Conservation (phyloP, 202 grass and related monocot species). For the Carex arenaria region DNA sequence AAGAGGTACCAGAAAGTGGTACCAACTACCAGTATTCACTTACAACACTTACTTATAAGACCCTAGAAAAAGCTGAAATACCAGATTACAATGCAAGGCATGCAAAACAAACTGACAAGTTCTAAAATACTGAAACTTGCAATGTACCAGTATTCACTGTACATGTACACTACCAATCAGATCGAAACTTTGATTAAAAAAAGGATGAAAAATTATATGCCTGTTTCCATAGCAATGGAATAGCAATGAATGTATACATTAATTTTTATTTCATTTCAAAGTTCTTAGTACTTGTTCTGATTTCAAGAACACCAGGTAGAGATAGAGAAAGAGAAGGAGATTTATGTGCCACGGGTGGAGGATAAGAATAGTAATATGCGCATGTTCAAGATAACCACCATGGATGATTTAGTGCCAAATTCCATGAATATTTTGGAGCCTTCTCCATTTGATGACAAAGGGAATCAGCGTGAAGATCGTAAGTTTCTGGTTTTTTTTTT, state of each 20-base stretch:
- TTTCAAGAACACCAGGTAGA: constrained; percentile 42
- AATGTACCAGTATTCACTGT: not conserved
- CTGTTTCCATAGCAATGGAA: not conserved
- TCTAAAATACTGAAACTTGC: no score
- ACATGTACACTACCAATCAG: not conserved
- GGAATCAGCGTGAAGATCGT: constrained; percentile 70
- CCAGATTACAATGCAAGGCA: no score
- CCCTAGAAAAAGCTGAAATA: no score
- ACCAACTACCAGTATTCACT: no score
- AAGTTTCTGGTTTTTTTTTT: constrained; percentile 19
- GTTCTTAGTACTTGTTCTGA: constrained; percentile 21
- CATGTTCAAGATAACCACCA: constrained; percentile 79
- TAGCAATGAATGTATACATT: not conserved
- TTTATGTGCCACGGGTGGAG: constrained; percentile 89
- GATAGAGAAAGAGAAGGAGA: constrained; percentile 48
- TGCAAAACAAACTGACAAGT: no score
- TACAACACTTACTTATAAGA: no score
- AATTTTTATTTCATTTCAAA: constrained; percentile 1
- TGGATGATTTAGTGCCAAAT: constrained; percentile 72
- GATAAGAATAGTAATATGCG: constrained; percentile 94
- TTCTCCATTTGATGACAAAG: constrained; percentile 45
- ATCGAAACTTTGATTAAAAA: not conserved
- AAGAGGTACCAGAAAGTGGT: no score
- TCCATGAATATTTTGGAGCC: constrained; percentile 97
- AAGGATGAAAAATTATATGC: not conserved